Evolutionary conservation across 176 grass and related monocot species (phyloP).

Genomic region (Avena sativa): DNA sequence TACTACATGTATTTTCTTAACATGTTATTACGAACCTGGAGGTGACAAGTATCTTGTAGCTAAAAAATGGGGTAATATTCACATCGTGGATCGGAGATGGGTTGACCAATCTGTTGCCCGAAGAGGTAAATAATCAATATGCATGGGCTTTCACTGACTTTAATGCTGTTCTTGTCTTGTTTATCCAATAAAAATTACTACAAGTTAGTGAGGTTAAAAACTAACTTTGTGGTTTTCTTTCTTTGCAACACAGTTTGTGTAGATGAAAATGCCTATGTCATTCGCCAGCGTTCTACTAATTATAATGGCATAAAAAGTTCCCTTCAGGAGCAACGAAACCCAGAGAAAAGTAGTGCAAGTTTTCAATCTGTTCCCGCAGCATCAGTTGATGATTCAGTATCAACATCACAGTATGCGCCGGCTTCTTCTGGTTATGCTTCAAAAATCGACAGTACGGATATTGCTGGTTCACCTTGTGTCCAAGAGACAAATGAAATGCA

Average conservation of each 20-base stretch:
- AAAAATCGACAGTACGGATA: conserved; percentile 50
- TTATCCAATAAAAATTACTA: conserved; percentile 33
- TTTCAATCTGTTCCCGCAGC: conserved; percentile 57
- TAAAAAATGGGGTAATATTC: conserved; percentile 76
- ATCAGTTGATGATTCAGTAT: conserved; percentile 60
- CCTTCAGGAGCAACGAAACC: conserved; percentile 67
- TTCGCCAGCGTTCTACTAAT: conserved; percentile 53
- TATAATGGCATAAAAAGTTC: conserved; percentile 53
- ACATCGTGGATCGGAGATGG: conserved; percentile 81
- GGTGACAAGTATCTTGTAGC: conserved; percentile 94
- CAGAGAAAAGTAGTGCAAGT: conserved; percentile 58
- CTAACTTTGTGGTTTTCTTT: conserved; percentile 45
- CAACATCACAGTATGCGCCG: conserved; percentile 61
- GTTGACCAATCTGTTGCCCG: conserved; percentile 74
- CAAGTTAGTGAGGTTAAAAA: conserved; percentile 30
- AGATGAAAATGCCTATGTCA: conserved; percentile 73
- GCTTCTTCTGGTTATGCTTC: conserved; percentile 54
- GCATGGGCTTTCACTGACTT: conserved; percentile 32
- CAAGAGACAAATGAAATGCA: conserved; percentile 57
- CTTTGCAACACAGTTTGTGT: conserved; percentile 66
- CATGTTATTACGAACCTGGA: conserved; percentile 73
- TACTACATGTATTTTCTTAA: conserved; percentile 65
- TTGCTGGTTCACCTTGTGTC: conserved; percentile 39
- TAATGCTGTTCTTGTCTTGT: conserved; percentile 24
- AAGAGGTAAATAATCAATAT: conserved; percentile 68